Conservation (phyloP, 163 green algal genomes). For the Scenedesmus sp. region DNA sequence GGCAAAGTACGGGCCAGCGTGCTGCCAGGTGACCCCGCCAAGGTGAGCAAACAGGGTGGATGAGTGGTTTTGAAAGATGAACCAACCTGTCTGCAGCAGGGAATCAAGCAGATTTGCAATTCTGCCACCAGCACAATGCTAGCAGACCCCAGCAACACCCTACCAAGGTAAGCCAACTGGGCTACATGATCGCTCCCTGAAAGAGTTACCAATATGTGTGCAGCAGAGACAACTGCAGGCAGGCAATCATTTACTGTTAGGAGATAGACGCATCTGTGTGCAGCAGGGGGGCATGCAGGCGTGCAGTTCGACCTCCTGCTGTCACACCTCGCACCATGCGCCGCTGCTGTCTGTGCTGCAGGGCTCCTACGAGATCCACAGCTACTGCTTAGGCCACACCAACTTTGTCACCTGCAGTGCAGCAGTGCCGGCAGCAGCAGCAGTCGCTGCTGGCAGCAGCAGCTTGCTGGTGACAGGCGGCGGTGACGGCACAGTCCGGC, state of each 20-base stretch:
- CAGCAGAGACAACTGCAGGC: too few relatives aligned
- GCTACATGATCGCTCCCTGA: too few relatives aligned
- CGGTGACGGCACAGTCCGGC: conserved; percentile 76
- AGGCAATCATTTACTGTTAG: too few relatives aligned
- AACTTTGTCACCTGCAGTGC: conserved; percentile 70
- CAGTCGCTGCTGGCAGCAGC: background rate
- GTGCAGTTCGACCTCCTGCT: too few relatives aligned
- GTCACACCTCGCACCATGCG: background rate
- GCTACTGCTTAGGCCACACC: conserved; percentile 82
- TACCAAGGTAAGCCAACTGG: too few relatives aligned
- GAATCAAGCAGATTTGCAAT: too few relatives aligned
- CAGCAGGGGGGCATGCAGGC: too few relatives aligned
- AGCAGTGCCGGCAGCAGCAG: conserved; percentile 33
- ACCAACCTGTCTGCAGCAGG: too few relatives aligned
- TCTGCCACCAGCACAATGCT: too few relatives aligned
- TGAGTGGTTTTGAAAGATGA: background rate
- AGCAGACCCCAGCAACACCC: too few relatives aligned
- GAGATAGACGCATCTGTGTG: too few relatives aligned
- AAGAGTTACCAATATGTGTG: too few relatives aligned
- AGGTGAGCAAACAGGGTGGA: background rate
- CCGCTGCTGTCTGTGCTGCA: conserved; percentile 30
- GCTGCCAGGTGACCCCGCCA: conserved; percentile 64
- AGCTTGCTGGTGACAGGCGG: conserved; percentile 71
- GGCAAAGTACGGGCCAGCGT: conserved; percentile 74
- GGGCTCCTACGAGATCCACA: conserved; percentile 78